Evolutionary conservation across 2,329 filamentous ascomycete species (phyloP).

Genomic region (Hirsutella minnesotensis): DNA sequence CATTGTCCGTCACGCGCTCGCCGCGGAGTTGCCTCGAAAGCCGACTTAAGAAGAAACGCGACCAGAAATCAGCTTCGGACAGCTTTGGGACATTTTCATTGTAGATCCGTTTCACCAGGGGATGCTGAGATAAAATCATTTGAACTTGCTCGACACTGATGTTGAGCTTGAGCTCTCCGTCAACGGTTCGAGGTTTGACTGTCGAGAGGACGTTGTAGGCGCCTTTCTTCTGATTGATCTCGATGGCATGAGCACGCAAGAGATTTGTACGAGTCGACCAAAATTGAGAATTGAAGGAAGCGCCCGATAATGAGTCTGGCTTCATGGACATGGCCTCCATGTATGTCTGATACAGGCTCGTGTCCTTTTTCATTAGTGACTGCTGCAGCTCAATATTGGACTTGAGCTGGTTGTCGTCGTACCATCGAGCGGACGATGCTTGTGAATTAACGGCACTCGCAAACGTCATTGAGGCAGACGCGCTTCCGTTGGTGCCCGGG

Average conservation of each 20-base stretch:
- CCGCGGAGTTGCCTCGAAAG: slow-evolving; percentile 86
- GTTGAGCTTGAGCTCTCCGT: slow-evolving; percentile 58
- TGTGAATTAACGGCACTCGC: slow-evolving; percentile 54
- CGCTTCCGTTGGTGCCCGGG: slow-evolving; percentile 22
- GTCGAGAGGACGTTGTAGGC: slow-evolving; percentile 89
- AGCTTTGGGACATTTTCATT: slow-evolving; percentile 84
- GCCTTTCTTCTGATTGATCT: slow-evolving; percentile 74
- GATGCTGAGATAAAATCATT: slow-evolving; percentile 86
- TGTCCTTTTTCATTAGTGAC: slow-evolving; percentile 74
- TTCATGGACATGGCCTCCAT: slow-evolving; percentile 75
- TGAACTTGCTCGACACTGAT: slow-evolving; percentile 87
- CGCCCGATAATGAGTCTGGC: slow-evolving; percentile 68
- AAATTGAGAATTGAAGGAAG: slow-evolving; percentile 82
- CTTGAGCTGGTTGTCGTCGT: slow-evolving; percentile 70
- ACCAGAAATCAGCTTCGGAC: slow-evolving; percentile 77
- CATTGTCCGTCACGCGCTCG: slow-evolving; percentile 69
- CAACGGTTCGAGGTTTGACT: slow-evolving; percentile 53
- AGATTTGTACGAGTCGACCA: slow-evolving; percentile 84
- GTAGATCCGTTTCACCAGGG: slow-evolving; percentile 79
- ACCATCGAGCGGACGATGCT: slow-evolving; percentile 51
- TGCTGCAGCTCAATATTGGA: slow-evolving; percentile 74
- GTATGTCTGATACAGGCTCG: slow-evolving; percentile 68
- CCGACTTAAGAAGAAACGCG: slow-evolving; percentile 82
- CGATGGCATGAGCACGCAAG: slow-evolving; percentile 80
- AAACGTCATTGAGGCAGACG: slow-evolving; percentile 65